A percentile compares a stretch with the other conserved stretches of the same genome.
Conservation (phyloP, 352 stramenopile species). For the Phytopythium boreale region DNA sequence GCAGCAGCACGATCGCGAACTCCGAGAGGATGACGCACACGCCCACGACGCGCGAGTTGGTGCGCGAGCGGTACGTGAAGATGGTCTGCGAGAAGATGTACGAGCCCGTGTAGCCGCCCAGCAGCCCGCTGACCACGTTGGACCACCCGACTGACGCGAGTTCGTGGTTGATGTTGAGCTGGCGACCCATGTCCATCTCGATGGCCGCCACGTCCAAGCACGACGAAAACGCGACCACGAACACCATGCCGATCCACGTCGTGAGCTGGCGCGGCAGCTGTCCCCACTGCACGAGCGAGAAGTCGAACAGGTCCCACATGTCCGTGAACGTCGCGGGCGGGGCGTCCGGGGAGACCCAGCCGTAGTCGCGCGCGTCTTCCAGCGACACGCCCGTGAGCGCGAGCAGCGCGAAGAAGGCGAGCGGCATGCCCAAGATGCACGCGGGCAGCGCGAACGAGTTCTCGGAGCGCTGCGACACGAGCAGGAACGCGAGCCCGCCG, state of each 20-base stretch:
- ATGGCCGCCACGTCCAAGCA: constrained; percentile 97
- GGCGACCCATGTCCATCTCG: constrained; percentile 94
- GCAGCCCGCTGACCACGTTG: constrained; percentile 94
- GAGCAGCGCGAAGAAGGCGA: constrained; percentile 91
- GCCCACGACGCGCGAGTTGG: constrained; percentile 89
- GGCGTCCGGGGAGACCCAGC: constrained; percentile 88
- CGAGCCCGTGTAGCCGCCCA: constrained; percentile 96
- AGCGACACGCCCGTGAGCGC: constrained; percentile 73
- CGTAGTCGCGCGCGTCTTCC: constrained; percentile 87
- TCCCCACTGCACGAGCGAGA: constrained; percentile 89
- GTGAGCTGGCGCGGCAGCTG: constrained; percentile 87
- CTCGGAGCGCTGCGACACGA: constrained; percentile 77
- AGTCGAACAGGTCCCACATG: constrained; percentile 91
- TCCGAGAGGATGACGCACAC: constrained; percentile 88
- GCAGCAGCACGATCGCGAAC: constrained; percentile 87
- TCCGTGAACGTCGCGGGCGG: constrained; percentile 55
- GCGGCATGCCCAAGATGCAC: constrained; percentile 85
- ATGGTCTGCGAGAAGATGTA: constrained; percentile 99
- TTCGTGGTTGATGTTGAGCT: constrained; percentile 96
- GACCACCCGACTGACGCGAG: constrained; percentile 92
- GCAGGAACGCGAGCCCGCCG: constrained; percentile 78
- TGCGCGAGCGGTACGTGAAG: constrained; percentile 94
- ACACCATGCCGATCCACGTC: constrained; percentile 94
- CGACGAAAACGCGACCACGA: constrained; percentile 97
- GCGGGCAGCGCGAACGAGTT: constrained; percentile 71